Conservation (phyloP, 176 grass and related monocot species). For the Cenchrus fungigraminus region DNA sequence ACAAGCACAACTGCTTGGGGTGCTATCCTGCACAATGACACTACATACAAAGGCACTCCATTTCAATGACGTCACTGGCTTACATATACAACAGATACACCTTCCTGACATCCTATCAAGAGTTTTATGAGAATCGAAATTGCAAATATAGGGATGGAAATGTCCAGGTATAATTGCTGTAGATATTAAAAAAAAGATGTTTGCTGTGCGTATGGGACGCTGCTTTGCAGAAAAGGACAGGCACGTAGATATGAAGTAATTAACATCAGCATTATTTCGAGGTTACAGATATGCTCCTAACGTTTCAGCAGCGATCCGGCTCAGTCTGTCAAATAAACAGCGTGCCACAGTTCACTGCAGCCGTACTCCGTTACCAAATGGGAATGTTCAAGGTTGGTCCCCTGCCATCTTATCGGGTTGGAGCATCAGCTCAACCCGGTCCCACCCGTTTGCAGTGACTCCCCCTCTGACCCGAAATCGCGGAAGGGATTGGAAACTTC, state of each 20-base stretch:
- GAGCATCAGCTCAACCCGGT: conserved; percentile 5
- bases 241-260: background rate
- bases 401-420: conserved; percentile 4
- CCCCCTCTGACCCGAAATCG: background rate
- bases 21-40: conserved; percentile 1
- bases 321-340: conserved; percentile 1
- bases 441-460: conserved; percentile 9
- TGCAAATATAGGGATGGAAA: conserved; percentile 14
- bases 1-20: background rate
- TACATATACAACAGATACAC: background rate
- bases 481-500: conserved; percentile 27
- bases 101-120: background rate
- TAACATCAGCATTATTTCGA: conserved; percentile 1
- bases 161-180: background rate
- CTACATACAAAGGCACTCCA: background rate
- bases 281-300: background rate
- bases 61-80: background rate
- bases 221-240: background rate
- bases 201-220: background rate
- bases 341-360: conserved; percentile 14
- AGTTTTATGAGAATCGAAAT: background rate
- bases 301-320: background rate
- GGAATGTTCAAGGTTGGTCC: background rate
- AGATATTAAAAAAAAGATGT: background rate
- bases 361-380: conserved; percentile 16